Evolutionary conservation across 2,329 filamentous ascomycete species (phyloP).

Genomic region (Pseudogymnoascus sp.): DNA sequence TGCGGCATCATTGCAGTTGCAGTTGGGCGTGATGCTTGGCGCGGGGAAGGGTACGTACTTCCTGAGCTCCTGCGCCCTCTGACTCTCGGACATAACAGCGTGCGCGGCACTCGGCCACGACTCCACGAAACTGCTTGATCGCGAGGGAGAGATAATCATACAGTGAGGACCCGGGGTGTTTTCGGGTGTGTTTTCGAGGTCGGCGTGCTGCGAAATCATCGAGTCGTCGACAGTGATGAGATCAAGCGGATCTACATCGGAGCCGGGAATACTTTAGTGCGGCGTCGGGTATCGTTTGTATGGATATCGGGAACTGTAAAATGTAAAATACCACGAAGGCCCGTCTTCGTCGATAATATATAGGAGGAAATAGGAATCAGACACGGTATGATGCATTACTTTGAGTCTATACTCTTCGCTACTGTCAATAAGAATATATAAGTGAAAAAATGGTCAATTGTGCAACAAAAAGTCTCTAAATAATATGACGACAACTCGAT

Average conservation of each 20-base stretch:
- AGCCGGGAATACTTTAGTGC: background rate
- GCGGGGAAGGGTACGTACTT: constrained; percentile 22
- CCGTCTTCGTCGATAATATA: background rate
- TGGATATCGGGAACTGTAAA: background rate
- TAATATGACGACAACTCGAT: background rate
- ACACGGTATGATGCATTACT: background rate
- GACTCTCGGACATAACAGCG: constrained; percentile 18
- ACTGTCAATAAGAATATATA: background rate
- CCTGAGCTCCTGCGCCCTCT: constrained; percentile 26
- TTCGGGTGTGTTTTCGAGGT: background rate
- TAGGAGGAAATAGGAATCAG: background rate
- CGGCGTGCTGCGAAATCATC: background rate
- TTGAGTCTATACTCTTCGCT: background rate
- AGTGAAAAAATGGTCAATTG: background rate
- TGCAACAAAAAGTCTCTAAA: background rate
- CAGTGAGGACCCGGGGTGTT: background rate
- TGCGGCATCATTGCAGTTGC: background rate
- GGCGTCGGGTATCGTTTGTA: background rate
- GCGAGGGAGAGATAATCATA: constrained; percentile 10
- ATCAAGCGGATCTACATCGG: constrained; percentile 10
- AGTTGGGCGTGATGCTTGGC: background rate
- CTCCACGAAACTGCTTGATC: constrained; percentile 8
- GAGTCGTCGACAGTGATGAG: background rate
- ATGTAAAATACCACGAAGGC: background rate
- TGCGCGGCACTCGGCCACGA: background rate